Base-by-base conservation (phyloP, 1,139 yeast genomes). In the Pichia terricola region DNA sequence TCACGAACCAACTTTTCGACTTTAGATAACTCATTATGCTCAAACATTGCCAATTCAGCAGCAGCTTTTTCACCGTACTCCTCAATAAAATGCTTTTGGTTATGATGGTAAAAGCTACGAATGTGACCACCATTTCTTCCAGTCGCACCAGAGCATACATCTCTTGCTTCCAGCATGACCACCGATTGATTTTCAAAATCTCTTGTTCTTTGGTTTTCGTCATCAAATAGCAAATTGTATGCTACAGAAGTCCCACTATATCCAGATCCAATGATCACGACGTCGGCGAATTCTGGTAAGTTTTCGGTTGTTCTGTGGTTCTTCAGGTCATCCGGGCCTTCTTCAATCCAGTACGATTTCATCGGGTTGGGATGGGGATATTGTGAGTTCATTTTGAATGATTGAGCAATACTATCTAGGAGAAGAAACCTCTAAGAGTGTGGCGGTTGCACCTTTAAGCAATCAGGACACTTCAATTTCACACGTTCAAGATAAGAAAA, bases 121-220 rank as follows among this genome's bases (percentile, higher is more conserved):
- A 71, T 50, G 51, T 71, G 76, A 2, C 76, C 76, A 28, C 76
- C 75, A 45, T 71, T 71, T 43, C 76, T 57, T 9, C 75, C 76
- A 4, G 73, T 67, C 9, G 75, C 76, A 27, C 75, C 75, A 2
- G 72, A 65, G 42, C 72, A 67, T 6, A 61, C 51, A 39, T 65
- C 66, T 45, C 73, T 59, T 3, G 73, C 73, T 45, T 71, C 75
- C 25, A 67, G 53, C 50, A 70, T 47, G 43, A 49, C 26, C 10
- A 53, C 48, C 9, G 39, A 32, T 26, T 52, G 50, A 27, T 45
- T 39, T 5, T 34, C 8, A 40, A 38, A 8, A 5, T 25, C 34
- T 25, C 27, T 7, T 22, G 16, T 35, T 6, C 7, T 7, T 22
- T 11, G 5, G 26, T 8, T 25, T 16, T 40, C 34, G n/a, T 53